Evolutionary conservation across 805 yeast genomes (phyloP), one percentile per base, ranked within the genome.

Genomic region (Metschnikowia chrysomelidarum): DNA sequence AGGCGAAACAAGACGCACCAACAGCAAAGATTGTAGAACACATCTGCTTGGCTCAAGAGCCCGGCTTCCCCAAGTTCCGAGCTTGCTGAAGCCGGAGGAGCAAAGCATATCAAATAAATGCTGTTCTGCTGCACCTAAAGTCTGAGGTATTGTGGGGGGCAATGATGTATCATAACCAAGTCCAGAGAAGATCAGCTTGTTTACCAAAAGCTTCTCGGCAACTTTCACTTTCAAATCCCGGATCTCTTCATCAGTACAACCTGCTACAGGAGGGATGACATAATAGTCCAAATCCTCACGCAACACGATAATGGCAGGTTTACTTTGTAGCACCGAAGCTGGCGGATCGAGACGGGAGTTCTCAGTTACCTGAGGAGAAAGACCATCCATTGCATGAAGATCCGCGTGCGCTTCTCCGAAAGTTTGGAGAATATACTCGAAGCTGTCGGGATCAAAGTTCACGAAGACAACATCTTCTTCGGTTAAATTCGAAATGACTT

Each of bases 71-170:
- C 98, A 93, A 11, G 59, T 50, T 19, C 84, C 87, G 14, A 68
- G 67, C 9, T 73, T 61, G 3, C 66, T 59, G 46, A 88, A 86
- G 1, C 98, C 98, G 0, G 95, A 82, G 0, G 91, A 73, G 51
- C 96, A 88, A 36, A 93, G 72, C 98, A 93, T 93, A 44, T 88
- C 97, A 64, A 87, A 75, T 29, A 93, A 70, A 59, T 91, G 98
- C 59, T 85, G 91, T 59, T 93, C 98, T 1, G 98, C 98, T 11
- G 95, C 82, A 6, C 88, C 89, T 42, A 84, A 59, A 22, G 65
- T 67, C 47, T 76, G 78, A 2, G 69, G 71, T 2, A 69, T 64
- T 11, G 58, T 25, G 2, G 53, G 44, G 2, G 57, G 53, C 19
- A 50, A 30, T 18, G 49, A 39, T 2, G 59, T 47, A 39, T 64